phyloP scores from a whole-genome alignment of 2,329 filamentous ascomycete species.

The Ceratocystis ficicola region DNA sequence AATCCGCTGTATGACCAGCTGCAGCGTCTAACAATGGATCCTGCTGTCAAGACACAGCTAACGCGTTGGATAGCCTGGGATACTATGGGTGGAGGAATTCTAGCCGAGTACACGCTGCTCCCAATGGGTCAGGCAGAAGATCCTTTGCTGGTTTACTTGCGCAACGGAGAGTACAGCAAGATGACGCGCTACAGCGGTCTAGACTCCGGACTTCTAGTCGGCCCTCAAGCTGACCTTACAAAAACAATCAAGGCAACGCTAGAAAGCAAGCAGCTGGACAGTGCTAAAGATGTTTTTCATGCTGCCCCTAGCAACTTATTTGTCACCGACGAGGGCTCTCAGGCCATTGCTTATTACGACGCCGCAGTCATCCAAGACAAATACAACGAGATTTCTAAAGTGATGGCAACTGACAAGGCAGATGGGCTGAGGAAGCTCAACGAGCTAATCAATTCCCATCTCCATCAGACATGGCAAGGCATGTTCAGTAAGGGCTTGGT shows the following conservation, averaged over 20 bases:
- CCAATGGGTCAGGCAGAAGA: slow-evolving; percentile 74
- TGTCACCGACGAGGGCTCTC: slow-evolving; percentile 50
- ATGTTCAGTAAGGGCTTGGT: slow-evolving; percentile 64
- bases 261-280: slow-evolving; percentile 41
- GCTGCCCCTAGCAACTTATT: slow-evolving; percentile 50
- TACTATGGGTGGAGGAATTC: slow-evolving; percentile 71
- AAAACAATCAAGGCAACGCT: slow-evolving; percentile 50
- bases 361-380: slow-evolving; percentile 46
- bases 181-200: slow-evolving; percentile 64
- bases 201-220: slow-evolving; percentile 60
- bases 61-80: slow-evolving; percentile 89
- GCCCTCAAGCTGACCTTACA: slow-evolving; percentile 51
- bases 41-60: slow-evolving; percentile 54
- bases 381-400: slow-evolving; percentile 56
- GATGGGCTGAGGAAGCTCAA: slow-evolving; percentile 55
- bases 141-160: slow-evolving; percentile 55
- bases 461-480: slow-evolving; percentile 77
- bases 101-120: slow-evolving; percentile 66
- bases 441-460: slow-evolving; percentile 67
- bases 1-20: slow-evolving; percentile 68
- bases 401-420: slow-evolving; percentile 44
- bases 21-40: slow-evolving; percentile 49
- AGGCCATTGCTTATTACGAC: slow-evolving; percentile 68
- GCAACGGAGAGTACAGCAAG: slow-evolving; percentile 60
- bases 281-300: slow-evolving; percentile 50